phyloP scores from a whole-genome alignment of 805 yeast species.

The Kazachstania psychrophila region DNA sequence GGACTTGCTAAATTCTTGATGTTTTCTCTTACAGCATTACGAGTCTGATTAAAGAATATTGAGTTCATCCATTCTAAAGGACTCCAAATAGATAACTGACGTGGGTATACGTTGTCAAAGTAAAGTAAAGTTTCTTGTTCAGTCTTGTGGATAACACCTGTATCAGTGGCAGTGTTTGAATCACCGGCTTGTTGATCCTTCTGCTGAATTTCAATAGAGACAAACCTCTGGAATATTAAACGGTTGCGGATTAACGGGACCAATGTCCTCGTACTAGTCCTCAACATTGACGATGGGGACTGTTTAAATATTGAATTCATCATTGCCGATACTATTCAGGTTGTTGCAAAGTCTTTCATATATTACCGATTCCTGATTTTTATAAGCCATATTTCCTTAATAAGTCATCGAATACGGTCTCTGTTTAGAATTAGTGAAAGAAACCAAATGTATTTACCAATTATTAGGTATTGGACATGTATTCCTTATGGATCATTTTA shows the following conservation, averaged over 20 bases:
- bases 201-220: conserved; percentile 34
- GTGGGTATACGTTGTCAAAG: conserved; percentile 47
- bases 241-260: conserved; percentile 8
- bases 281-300: too few relatives aligned
- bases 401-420: too few relatives aligned
- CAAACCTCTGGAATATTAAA: conserved; percentile 18
- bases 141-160: conserved; percentile 47
- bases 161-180: conserved; percentile 42
- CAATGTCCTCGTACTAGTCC: too few relatives aligned
- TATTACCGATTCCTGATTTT: too few relatives aligned
- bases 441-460: too few relatives aligned
- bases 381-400: too few relatives aligned
- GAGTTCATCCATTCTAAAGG: conserved; percentile 36
- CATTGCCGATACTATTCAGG: too few relatives aligned
- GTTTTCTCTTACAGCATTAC: conserved; percentile 34
- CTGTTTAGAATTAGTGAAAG: too few relatives aligned
- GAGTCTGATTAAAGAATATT: conserved; percentile 29
- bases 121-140: conserved; percentile 44
- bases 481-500: too few relatives aligned
- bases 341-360: too few relatives aligned
- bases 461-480: too few relatives aligned
- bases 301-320: too few relatives aligned
- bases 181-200: conserved; percentile 46
- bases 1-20: conserved; percentile 35
- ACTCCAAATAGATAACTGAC: conserved; percentile 39